phyloP scores from a whole-genome alignment of 768 basidiomycete genomes.

The Fibroporia radiculosa region DNA sequence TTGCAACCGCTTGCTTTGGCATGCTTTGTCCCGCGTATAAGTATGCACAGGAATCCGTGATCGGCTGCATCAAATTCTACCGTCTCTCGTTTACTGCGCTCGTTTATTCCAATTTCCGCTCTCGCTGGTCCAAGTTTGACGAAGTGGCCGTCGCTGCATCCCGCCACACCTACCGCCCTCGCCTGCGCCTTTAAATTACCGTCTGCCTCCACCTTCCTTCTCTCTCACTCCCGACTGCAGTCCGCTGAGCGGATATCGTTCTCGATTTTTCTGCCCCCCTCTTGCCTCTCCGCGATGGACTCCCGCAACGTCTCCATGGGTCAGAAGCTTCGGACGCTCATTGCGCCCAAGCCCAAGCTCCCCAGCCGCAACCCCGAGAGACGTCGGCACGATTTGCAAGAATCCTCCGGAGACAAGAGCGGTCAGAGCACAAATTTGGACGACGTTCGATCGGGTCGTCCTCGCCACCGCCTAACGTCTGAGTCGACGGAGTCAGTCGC shows the following conservation, averaged over 20 bases:
- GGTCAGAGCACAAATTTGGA: not conserved
- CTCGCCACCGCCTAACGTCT: not conserved
- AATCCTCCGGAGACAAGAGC: not conserved
- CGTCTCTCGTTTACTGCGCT: no score
- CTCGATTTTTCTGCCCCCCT: no score
- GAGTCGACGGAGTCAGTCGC: not conserved
- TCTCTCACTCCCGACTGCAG: not conserved
- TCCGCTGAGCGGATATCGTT: no score
- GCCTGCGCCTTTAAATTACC: not conserved
- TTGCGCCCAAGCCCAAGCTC: not conserved
- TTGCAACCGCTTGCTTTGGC: no score
- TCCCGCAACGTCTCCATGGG: not conserved
- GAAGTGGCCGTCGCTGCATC: not conserved
- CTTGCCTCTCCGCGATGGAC: not conserved
- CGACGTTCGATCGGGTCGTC: not conserved
- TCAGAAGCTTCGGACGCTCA: not conserved
- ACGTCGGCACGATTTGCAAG: not conserved
- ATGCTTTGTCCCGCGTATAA: no score
- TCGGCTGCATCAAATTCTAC: no score
- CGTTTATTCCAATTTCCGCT: not conserved
- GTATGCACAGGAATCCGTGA: no score
- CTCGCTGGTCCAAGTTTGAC: not conserved
- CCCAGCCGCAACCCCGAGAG: not conserved
- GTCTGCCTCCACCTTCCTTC: not conserved
- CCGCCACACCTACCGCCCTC: not conserved